phyloP scores from a whole-genome alignment of 441 rosid genomes.

The Pelargonium myrrhifolium region DNA sequence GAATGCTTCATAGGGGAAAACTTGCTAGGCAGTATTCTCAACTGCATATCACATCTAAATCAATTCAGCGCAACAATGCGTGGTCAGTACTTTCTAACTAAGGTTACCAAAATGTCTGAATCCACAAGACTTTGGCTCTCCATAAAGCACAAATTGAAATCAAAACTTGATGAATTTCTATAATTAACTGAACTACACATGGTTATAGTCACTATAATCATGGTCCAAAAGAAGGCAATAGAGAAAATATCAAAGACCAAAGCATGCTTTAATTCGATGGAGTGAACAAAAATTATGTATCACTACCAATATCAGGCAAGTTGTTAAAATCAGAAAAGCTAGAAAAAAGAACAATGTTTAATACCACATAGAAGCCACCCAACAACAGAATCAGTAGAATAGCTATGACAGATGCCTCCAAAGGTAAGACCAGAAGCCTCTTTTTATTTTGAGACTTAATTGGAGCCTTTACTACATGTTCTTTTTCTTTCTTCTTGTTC shows the following conservation, averaged over 20 bases:
- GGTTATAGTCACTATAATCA: neutral
- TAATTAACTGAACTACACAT: neutral
- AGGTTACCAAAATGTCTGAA: neutral
- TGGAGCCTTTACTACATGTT: slow-evolving; percentile 44
- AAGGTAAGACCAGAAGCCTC: slow-evolving; percentile 80
- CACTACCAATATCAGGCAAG: slow-evolving; percentile 10
- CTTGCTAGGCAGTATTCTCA: neutral
- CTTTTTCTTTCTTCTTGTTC: slow-evolving; percentile 85
- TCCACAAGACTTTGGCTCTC: neutral
- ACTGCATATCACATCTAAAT: slow-evolving; percentile 4
- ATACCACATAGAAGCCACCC: slow-evolving; percentile 98
- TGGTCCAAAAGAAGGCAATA: neutral
- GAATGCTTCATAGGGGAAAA: slow-evolving; percentile 1
- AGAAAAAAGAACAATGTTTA: slow-evolving; percentile 15
- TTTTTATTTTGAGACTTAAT: slow-evolving; percentile 41
- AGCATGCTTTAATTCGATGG: neutral
- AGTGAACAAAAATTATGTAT: neutral
- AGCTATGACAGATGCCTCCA: slow-evolving; percentile 68
- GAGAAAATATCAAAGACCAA: neutral
- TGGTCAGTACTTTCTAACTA: neutral
- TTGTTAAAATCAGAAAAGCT: slow-evolving; percentile 8
- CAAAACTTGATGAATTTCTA: neutral
- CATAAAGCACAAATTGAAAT: neutral
- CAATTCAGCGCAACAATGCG: neutral
- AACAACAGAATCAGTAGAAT: slow-evolving; percentile 76